Percentiles rank a stretch among this genome's conserved stretches.
phyloP scores from a whole-genome alignment of 352 stramenopile genomes.

The Phytopythium chamaehyphon region DNA sequence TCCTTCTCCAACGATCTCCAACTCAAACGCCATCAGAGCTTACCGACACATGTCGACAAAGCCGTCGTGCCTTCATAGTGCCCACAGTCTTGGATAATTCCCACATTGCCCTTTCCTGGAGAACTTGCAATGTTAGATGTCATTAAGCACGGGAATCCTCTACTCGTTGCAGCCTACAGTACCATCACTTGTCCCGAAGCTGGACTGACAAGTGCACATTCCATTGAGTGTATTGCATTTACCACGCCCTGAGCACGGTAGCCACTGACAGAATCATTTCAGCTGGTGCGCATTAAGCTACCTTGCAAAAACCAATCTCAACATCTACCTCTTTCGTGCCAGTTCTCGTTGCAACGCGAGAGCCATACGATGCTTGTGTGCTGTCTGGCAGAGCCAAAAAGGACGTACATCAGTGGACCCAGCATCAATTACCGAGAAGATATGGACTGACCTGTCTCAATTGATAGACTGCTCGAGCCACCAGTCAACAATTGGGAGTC shows the following conservation, averaged over 20 bases:
- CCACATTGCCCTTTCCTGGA: conserved; percentile 8
- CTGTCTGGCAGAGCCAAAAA: too few species aligned
- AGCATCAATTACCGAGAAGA: too few species aligned
- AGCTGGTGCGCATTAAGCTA: background rate
- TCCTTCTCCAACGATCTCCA: background rate
- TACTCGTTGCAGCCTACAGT: background rate
- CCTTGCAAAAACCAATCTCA: too few species aligned
- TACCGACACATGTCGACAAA: background rate
- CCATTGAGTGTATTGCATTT: conserved; percentile 45
- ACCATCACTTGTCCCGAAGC: conserved; percentile 62
- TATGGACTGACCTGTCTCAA: background rate
- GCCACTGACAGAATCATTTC: conserved; percentile 32
- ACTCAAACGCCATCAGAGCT: background rate
- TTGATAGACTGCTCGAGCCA: conserved; percentile 12
- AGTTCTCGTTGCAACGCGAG: conserved; percentile 21
- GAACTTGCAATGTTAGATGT: too few species aligned
- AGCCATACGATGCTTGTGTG: conserved; percentile 36
- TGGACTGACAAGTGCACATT: conserved; percentile 38
- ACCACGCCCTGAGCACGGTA: conserved; percentile 55
- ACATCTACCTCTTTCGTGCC: conserved; percentile 73
- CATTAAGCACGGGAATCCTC: too few species aligned
- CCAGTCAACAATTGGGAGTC: conserved; percentile 22
- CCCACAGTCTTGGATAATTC: conserved; percentile 36
- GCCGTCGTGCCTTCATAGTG: conserved; percentile 23
- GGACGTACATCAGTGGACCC: too few species aligned